Evolutionary conservation across 768 basidiomycete genomes (phyloP), one percentile per base, ranked within the genome.

Genomic region (Lactifluus hygrophoroides): DNA sequence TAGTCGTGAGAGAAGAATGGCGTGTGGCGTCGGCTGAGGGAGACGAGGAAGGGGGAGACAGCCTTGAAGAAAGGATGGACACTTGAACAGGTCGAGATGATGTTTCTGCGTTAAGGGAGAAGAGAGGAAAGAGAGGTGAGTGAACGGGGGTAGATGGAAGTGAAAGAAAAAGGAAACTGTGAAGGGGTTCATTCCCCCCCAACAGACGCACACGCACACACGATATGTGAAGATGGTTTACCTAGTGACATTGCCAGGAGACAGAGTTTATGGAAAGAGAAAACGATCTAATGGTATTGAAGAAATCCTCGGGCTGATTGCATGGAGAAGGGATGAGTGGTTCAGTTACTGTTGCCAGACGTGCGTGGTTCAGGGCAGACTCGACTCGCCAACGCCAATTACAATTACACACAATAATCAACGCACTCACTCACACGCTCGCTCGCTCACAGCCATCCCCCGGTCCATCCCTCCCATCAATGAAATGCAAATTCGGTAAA

Each of bases 211-310:
- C n/a, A n/a, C n/a, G n/a, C n/a, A n/a, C n/a, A n/a, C 32, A 11
- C 13, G 17, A 0, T 27, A 14, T n/a, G 28, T 17, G 8, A 49
- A 21, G 19, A 25, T 32, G n/a, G 11, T 30, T 16, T 56, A 60
- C 59, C 59, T 60, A 60, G 59, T 56, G 59, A 60, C 59, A 60
- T 60, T 45, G 37, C 56, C 51, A 23, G 48, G 19, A 34, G 55
- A 13, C 13, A 23, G 46, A 16, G 25, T 2, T 45, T 19, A 51
- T 23, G 2, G 6, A 47, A 48, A 16, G 5, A 17, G 16, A 51
- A 40, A 9, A n/a, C n/a, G n/a, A 10, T 49, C 52, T 55, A 59
- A 32, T 48, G 57, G 16, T 11, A 6, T 38, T 44, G 14, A 43
- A 32, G 37, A 34, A 23, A 23, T 48, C 27, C n/a, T n/a, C n/a